These are phyloP conservation scores for Phytophthora sojae DNA, from an alignment of 352 stramenopile genomes.

Conservation along the genomic window DNA sequence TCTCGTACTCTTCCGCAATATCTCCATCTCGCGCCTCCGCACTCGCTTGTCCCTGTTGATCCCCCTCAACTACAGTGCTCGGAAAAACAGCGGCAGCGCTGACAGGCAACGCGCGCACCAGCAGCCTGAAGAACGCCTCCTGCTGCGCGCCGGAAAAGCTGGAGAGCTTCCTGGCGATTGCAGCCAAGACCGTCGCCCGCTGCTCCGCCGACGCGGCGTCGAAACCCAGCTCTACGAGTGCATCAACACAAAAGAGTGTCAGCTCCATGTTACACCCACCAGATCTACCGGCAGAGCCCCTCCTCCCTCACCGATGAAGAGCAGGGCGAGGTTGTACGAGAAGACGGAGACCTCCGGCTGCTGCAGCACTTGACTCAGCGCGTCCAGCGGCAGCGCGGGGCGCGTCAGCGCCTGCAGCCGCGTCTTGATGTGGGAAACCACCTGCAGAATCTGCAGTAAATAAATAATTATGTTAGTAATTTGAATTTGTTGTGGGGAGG, in stretches of 20 bases:
- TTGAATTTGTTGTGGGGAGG: too few relatives aligned
- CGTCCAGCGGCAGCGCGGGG: constrained; percentile 58
- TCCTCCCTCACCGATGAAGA: constrained; percentile 68
- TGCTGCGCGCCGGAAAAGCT: constrained; percentile 51
- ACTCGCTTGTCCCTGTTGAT: constrained; percentile 3
- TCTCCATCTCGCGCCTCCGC: constrained; percentile 6
- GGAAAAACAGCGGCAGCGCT: constrained; percentile 34
- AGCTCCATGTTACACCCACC: neutral
- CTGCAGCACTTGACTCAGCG: constrained; percentile 54
- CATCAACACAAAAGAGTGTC: neutral
- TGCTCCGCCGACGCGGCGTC: constrained; percentile 50
- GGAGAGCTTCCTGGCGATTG: constrained; percentile 41
- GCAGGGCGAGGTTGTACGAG: constrained; percentile 70
- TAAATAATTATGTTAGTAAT: neutral
- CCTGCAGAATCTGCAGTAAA: constrained; percentile 64
- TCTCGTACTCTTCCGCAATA: constrained; percentile 8
- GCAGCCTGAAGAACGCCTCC: constrained; percentile 69
- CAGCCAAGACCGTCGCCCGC: constrained; percentile 45
- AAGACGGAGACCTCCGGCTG: constrained; percentile 56
- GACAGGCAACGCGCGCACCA: constrained; percentile 60
- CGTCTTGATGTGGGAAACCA: constrained; percentile 79
- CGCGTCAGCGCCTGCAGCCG: constrained; percentile 62
- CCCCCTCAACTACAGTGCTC: neutral
- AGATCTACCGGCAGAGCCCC: neutral
- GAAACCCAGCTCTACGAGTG: constrained; percentile 70